These are phyloP conservation scores for Solanum pinnatisectum DNA, from an alignment of 257 asterid genomes.

Conservation along the genomic window DNA sequence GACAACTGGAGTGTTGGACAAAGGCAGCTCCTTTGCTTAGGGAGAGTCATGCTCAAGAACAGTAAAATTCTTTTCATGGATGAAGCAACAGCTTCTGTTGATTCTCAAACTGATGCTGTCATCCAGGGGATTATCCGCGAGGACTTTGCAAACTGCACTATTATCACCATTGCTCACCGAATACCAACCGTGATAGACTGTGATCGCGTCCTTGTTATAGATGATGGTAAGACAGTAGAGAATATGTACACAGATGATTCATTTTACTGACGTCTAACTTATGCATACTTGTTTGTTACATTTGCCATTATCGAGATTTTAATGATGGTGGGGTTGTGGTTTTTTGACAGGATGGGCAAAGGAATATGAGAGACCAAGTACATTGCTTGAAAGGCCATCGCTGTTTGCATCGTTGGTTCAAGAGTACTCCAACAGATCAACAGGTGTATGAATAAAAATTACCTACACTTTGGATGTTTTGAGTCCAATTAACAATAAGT, in stretches of 20 bases:
- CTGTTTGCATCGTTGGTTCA: slow-evolving; percentile 57
- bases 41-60: slow-evolving; percentile 60
- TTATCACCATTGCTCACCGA: slow-evolving; percentile 71
- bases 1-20: slow-evolving; percentile 91
- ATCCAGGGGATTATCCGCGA: slow-evolving; percentile 58
- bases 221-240: slow-evolving; percentile 35
- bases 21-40: slow-evolving; percentile 67
- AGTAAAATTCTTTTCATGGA: slow-evolving; percentile 60
- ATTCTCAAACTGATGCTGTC: slow-evolving; percentile 61
- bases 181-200: slow-evolving; percentile 73
- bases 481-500: not conserved
- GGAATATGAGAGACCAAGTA: slow-evolving; percentile 51
- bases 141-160: slow-evolving; percentile 51
- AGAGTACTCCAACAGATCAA: slow-evolving; percentile 54
- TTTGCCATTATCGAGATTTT: not conserved
- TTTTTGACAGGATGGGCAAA: slow-evolving; percentile 38
- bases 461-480: not conserved
- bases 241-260: not conserved
- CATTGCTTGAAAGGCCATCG: slow-evolving; percentile 39
- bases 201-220: slow-evolving; percentile 54
- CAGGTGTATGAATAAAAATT: slow-evolving; percentile 20
- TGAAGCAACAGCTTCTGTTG: slow-evolving; percentile 88
- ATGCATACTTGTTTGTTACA: not conserved
- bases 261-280: not conserved
- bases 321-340: not conserved